These are phyloP conservation scores for Metschnikowia lunata DNA, from an alignment of 805 yeast species.

Conservation along the genomic window DNA sequence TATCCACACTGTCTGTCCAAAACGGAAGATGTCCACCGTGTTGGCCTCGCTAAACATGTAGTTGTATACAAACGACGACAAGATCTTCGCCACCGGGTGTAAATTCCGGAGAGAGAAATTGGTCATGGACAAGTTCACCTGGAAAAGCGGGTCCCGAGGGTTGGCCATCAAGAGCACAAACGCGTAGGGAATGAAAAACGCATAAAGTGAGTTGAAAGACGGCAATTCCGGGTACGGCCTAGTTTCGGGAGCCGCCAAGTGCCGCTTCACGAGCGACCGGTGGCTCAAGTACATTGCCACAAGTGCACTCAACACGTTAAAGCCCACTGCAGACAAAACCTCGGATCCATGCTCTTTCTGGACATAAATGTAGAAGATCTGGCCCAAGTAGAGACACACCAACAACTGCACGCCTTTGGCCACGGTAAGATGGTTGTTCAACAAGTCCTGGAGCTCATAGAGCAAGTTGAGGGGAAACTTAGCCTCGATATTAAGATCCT, in stretches of 20 bases:
- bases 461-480: slow-evolving; percentile 17
- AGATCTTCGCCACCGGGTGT: slow-evolving; percentile 25
- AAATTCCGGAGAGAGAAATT: slow-evolving; percentile 30
- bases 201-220: slow-evolving; percentile 34
- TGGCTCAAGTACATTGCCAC: slow-evolving; percentile 28
- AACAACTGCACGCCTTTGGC: slow-evolving; percentile 31
- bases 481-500: not conserved
- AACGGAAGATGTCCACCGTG: slow-evolving; percentile 17
- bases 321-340: slow-evolving; percentile 22
- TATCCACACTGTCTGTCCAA: slow-evolving; percentile 23
- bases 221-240: slow-evolving; percentile 26
- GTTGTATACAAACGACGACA: slow-evolving; percentile 29
- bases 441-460: slow-evolving; percentile 34
- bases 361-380: slow-evolving; percentile 27
- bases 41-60: slow-evolving; percentile 28
- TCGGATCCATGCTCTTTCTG: slow-evolving; percentile 17
- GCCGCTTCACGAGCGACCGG: slow-evolving; percentile 17
- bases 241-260: slow-evolving; percentile 10
- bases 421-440: slow-evolving; percentile 30
- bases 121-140: slow-evolving; percentile 33
- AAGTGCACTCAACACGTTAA: slow-evolving; percentile 31
- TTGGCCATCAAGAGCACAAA: slow-evolving; percentile 21
- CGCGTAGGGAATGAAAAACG: slow-evolving; percentile 30
- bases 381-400: slow-evolving; percentile 25
- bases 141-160: slow-evolving; percentile 20